Evolutionary conservation across 805 yeast genomes (phyloP), one percentile per base, ranked within the genome.

Genomic region (Hemisphaericaspora nanyangensis): DNA sequence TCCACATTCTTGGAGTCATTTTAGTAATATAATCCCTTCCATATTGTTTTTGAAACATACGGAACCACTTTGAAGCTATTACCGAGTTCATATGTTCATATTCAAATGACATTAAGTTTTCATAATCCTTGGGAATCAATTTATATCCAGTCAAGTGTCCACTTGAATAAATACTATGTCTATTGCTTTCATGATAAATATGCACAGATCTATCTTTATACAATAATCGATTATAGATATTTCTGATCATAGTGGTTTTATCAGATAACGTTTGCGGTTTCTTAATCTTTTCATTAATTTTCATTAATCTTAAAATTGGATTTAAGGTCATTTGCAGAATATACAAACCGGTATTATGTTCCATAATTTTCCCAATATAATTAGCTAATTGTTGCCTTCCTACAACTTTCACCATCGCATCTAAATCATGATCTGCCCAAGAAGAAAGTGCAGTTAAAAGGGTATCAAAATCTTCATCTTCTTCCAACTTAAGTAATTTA

Each of bases 11-110:
- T 11, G 46, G 49, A 5, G 70, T 58, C 65, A 63, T 60, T 29
- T 46, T 42, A 19, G 34, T 27, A 19, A 40, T 44, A 8, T 39
- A 40, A 8, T 39, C 34, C 12, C 31, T 13, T 3, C 42, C 40
- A 39, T 32, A 58, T 39, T 58, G 54, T 15, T 38, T 25, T 36
- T 64, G 63, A 42, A 67, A 58, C 34, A 56, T 49, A 35, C 51
- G 56, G 41, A 65, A 63, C 72, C 73, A 68, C 37, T 53, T 54
- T 4, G 63, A 51, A 3, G 69, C 72, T 46, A 68, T 55, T 48
- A 68, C 74, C 28, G 61, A 43, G 41, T 66, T 68, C n/a, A 42
- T 44, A 48, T 63, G 67, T 38, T 49, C 44, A 36, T 59, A 48
- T 45, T 68, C 74, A 37, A 68, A 49, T 31, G 36, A 16, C 15